Evolutionary conservation across 1,139 yeast species (phyloP).

Genomic region (Blastobotrys raffinosifermentans): DNA sequence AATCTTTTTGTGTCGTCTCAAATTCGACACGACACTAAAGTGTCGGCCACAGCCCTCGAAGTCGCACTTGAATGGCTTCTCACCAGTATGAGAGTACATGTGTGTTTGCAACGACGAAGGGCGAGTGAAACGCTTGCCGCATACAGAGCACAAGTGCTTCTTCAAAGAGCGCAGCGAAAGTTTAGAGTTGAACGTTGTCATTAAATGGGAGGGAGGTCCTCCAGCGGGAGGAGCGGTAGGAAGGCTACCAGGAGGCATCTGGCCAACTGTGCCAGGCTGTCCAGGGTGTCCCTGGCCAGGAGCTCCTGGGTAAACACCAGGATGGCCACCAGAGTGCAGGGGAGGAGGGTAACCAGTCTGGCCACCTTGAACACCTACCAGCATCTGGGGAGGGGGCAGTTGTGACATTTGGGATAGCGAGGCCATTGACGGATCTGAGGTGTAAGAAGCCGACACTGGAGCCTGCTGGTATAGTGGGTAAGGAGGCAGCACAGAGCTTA

Average conservation of each 20-base stretch:
- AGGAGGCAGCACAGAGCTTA: conserved; percentile 1
- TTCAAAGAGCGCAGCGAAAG: conserved; percentile 22
- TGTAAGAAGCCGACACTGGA: conserved; percentile 1
- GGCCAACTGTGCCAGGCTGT: conserved; percentile 1
- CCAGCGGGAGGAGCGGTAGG: conserved; percentile 8
- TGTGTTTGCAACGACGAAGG: conserved; percentile 81
- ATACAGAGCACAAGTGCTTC: conserved; percentile 51
- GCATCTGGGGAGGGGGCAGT: conserved; percentile 13
- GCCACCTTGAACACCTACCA: conserved; percentile 1
- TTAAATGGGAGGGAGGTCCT: conserved; percentile 26
- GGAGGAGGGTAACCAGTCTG: neutral
- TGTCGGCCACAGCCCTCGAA: conserved; percentile 60
- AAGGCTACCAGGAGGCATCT: conserved; percentile 1
- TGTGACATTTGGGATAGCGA: conserved; percentile 3
- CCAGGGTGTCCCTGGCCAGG: conserved; percentile 1
- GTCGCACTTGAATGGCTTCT: conserved; percentile 67
- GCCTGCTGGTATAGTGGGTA: conserved; percentile 1
- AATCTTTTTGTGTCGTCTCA: conserved; percentile 68
- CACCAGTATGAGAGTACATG: conserved; percentile 80
- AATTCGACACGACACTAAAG: conserved; percentile 76
- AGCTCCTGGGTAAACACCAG: neutral
- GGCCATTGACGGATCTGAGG: conserved; percentile 4
- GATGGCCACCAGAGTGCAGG: neutral
- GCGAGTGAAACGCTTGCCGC: conserved; percentile 71
- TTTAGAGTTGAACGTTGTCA: conserved; percentile 27